Percentiles rank a stretch among this genome's conserved stretches.
These are phyloP conservation scores for Curvularia eragrostidis DNA, from an alignment of 2,329 filamentous ascomycete species.

Conservation along the genomic window DNA sequence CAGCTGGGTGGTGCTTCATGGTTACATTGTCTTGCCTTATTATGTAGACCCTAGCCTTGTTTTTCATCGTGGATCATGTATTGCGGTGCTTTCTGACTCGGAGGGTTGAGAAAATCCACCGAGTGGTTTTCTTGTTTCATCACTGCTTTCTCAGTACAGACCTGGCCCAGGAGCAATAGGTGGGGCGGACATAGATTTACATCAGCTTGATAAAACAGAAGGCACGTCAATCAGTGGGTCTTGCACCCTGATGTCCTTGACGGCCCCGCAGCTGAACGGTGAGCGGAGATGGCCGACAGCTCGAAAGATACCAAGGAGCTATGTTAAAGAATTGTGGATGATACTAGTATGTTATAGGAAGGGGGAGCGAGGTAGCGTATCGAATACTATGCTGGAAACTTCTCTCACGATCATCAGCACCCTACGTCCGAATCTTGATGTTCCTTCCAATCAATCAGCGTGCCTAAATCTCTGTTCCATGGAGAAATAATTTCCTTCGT, in stretches of 20 bases:
- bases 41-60: constrained; percentile 9
- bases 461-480: too few species aligned
- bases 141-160: too few species aligned
- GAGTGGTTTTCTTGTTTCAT: constrained; percentile 1
- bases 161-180: neutral
- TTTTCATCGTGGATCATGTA: constrained; percentile 16
- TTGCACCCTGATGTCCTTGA: neutral
- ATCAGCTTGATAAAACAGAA: too few species aligned
- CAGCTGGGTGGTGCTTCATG: neutral
- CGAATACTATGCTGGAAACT: neutral
- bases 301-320: neutral
- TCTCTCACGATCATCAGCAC: neutral
- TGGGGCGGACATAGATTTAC: neutral
- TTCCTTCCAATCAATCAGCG: too few species aligned
- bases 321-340: neutral
- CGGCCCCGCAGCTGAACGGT: neutral
- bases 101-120: constrained; percentile 6
- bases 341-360: neutral
- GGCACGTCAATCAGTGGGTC: neutral
- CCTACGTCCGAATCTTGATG: too few species aligned
- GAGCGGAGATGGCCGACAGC: neutral
- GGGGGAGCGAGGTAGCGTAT: neutral
- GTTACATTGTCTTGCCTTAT: constrained; percentile 3
- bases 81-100: constrained; percentile 17
- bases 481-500: too few species aligned